Evolutionary conservation across 768 basidiomycete genomes (phyloP), one percentile per base, ranked within the genome.

Genomic region (Tephrocybe sp.): DNA sequence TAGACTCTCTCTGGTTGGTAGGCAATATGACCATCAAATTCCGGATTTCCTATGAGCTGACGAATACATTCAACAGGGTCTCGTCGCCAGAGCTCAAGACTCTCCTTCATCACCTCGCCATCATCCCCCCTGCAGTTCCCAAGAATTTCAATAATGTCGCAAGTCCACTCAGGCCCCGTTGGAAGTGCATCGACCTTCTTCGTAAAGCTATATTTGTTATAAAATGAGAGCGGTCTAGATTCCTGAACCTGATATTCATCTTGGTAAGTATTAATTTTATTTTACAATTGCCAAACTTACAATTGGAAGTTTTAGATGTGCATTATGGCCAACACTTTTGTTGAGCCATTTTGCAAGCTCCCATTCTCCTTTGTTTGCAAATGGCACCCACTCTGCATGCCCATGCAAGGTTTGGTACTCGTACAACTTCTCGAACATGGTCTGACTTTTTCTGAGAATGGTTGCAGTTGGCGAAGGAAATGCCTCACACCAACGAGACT

Each of bases 301-400:
- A 31, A 39, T 48, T 7, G 47, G 47, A 10, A 48, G 23, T 26
- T 48, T 48, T 19, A 48, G 11, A 40, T n/a, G 39, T 6, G 10
- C 12, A 3, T 9, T 19, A 7, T 47, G 45, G 2, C 45, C 35
- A 14, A 38, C 45, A 39, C 20, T 47, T 10, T 47, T 38, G 8
- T 38, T 38, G 11, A 47, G 45, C 45, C 45, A 47, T 23, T 22
- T 36, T 26, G 45, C 45, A 10, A 47, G 16, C 31, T 48, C 23
- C 38, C 47, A 48, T 31, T 48, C 47, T 12, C 39, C 47, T 16
- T 39, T 16, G 17, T 5, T 20, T 11, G 8, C n/a, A 31, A 45
- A 45, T 11, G 26, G 44, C 9, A 3, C 30, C 22, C 35, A 36
- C 35, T 36, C 26, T 17, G 17, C 5, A 4, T 36, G 13, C 14